Conservation (phyloP, 2,329 filamentous ascomycete genomes). For the Colletotrichum sublineola region DNA sequence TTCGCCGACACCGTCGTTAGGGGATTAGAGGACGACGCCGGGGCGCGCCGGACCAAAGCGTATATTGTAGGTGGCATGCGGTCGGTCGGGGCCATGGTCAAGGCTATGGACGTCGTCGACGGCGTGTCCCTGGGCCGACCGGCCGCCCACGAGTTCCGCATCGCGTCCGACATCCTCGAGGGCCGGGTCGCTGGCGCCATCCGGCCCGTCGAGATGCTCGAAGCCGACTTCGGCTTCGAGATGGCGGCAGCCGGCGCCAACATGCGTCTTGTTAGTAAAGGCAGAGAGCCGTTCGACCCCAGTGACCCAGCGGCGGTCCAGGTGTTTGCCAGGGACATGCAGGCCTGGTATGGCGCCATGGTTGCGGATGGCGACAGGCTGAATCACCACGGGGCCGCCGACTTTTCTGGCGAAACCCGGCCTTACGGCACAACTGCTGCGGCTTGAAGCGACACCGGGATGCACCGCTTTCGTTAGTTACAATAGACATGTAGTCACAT, state of each 20-base stretch:
- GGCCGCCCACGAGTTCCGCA: slow-evolving; percentile 47
- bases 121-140: slow-evolving; percentile 68
- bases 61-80: slow-evolving; percentile 72
- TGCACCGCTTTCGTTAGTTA: neutral
- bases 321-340: slow-evolving; percentile 46
- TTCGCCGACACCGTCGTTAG: slow-evolving; percentile 67
- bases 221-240: slow-evolving; percentile 23
- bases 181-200: slow-evolving; percentile 21
- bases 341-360: slow-evolving; percentile 43
- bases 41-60: slow-evolving; percentile 58
- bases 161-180: slow-evolving; percentile 24
- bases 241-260: slow-evolving; percentile 16
- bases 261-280: slow-evolving; percentile 26
- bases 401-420: slow-evolving; percentile 43
- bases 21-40: slow-evolving; percentile 44
- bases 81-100: slow-evolving; percentile 68
- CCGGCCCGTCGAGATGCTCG: slow-evolving; percentile 21
- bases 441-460: neutral
- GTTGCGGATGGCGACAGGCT: slow-evolving; percentile 48
- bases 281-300: slow-evolving; percentile 47
- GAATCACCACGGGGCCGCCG: slow-evolving; percentile 45
- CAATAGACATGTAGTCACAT: neutral
- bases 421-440: slow-evolving; percentile 13
- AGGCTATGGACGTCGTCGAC: slow-evolving; percentile 68
- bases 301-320: slow-evolving; percentile 44